Percentiles rank a stretch among this genome's conserved stretches.
Evolutionary conservation across 441 rosid genomes (phyloP).

Genomic region (Manihot esculenta): DNA sequence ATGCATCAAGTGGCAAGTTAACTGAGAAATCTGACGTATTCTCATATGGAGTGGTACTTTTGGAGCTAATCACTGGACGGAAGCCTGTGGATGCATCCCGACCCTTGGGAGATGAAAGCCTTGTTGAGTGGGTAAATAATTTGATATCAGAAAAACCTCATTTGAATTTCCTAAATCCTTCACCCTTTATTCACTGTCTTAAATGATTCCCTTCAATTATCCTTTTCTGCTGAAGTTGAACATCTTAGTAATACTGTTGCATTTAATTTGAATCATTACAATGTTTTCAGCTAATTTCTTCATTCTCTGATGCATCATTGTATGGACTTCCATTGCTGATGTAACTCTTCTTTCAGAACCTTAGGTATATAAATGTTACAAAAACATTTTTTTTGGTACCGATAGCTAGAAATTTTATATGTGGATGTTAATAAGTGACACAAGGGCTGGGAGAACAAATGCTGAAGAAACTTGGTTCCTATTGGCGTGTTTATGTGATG

Average conservation of each 20-base stretch:
- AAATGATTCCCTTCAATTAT: conserved; percentile 2
- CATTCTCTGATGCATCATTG: too few relatives aligned
- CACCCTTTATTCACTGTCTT: conserved; percentile 1
- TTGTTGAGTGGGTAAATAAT: conserved; percentile 87
- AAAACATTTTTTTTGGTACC: not conserved
- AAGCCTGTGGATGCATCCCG: conserved; percentile 86
- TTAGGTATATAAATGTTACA: not conserved
- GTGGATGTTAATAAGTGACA: not conserved
- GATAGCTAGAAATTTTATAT: not conserved
- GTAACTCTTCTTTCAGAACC: conserved; percentile 3
- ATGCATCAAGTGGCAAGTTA: conserved; percentile 96
- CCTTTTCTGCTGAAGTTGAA: not conserved
- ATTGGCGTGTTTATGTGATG: too few relatives aligned
- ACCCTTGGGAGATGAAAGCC: conserved; percentile 89
- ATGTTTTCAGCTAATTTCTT: not conserved
- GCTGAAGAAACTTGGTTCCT: not conserved
- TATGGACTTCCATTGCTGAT: not conserved
- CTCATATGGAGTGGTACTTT: conserved; percentile 90
- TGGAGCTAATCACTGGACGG: conserved; percentile 94
- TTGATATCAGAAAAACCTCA: conserved; percentile 7
- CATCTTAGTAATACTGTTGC: not conserved
- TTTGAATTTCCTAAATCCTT: conserved; percentile 7
- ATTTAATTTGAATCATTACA: conserved; percentile 5
- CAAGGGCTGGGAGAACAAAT: not conserved
- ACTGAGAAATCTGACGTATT: conserved; percentile 93